Percentiles rank a stretch among this genome's conserved stretches.
Evolutionary conservation across 1,284 basidiomycete species (phyloP).

Genomic region (Trametes pubescens): DNA sequence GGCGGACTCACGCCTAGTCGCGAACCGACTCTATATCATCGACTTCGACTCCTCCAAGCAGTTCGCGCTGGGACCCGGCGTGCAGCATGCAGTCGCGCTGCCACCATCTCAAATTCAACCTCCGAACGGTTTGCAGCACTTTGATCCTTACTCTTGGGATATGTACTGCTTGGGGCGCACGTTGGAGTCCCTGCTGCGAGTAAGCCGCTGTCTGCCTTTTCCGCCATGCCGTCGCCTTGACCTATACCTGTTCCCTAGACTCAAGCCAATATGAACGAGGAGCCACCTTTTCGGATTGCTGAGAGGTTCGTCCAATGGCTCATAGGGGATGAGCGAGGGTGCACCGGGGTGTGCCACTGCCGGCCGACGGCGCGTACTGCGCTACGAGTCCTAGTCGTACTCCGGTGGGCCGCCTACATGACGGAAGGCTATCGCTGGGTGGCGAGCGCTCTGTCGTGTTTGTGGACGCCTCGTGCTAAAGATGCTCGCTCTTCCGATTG

Average conservation of each 20-base stretch:
- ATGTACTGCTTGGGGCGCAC: constrained; percentile 9
- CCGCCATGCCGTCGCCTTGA: too few relatives aligned
- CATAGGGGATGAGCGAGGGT: background rate
- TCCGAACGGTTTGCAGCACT: background rate
- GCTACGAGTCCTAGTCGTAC: background rate
- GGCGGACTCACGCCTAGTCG: too few relatives aligned
- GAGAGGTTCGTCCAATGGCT: background rate
- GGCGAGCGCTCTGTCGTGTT: too few relatives aligned
- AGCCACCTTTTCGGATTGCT: too few relatives aligned
- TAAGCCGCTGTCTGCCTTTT: too few relatives aligned
- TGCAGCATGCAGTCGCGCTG: background rate
- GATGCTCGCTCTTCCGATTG: too few relatives aligned
- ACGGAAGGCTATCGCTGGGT: background rate
- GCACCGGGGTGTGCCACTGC: background rate
- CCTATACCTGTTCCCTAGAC: too few relatives aligned
- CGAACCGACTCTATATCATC: constrained; percentile 6
- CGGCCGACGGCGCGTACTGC: constrained; percentile 6
- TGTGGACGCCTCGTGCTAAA: too few relatives aligned
- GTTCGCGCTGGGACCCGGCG: background rate
- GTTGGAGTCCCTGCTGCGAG: background rate
- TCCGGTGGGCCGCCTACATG: background rate
- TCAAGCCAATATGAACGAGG: too few relatives aligned
- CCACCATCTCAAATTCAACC: background rate
- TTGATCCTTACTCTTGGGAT: constrained; percentile 17
- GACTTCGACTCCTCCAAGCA: constrained; percentile 8